phyloP scores from a whole-genome alignment of 2,329 filamentous ascomycete genomes.

The Ploettnerulaceae sp. region DNA sequence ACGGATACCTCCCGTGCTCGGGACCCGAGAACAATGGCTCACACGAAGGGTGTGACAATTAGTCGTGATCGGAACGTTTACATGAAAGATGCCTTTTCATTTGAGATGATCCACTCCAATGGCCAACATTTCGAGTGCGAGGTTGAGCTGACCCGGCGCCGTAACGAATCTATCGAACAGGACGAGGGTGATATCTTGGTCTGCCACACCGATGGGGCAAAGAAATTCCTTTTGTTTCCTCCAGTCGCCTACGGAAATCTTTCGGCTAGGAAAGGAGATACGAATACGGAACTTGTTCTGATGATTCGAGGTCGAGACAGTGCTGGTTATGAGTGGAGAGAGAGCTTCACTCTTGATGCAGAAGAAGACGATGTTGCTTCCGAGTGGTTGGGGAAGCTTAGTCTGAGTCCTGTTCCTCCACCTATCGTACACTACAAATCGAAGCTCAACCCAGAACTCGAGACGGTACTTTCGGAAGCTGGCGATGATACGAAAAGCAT shows the following conservation, averaged over 20 bases:
- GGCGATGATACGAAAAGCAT: conserved; percentile 18
- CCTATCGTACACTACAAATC: conserved; percentile 16
- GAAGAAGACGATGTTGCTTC: conserved; percentile 54
- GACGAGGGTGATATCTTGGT: conserved; percentile 82
- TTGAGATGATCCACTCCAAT: conserved; percentile 81
- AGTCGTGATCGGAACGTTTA: conserved; percentile 77
- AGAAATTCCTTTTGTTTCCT: conserved; percentile 83
- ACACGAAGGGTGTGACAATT: conserved; percentile 65
- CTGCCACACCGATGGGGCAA: conserved; percentile 75
- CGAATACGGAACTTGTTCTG: conserved; percentile 66
- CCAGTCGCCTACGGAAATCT: conserved; percentile 69
- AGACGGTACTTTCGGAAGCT: conserved; percentile 11
- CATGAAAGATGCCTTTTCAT: conserved; percentile 83
- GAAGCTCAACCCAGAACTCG: conserved; percentile 28
- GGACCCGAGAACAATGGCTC: conserved; percentile 71
- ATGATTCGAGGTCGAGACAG: conserved; percentile 75
- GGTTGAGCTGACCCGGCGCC: conserved; percentile 80
- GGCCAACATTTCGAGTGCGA: conserved; percentile 87
- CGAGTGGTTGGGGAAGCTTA: conserved; percentile 88
- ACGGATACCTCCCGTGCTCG: conserved; percentile 79
- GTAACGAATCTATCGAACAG: conserved; percentile 63
- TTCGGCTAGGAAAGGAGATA: conserved; percentile 74
- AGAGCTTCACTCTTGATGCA: conserved; percentile 72
- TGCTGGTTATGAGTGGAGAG: conserved; percentile 66
- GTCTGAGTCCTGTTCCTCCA: conserved; percentile 58